Evolutionary conservation across 1,139 yeast genomes (phyloP), one percentile per base, ranked within the genome.

Genomic region (Trichomonascaceae sp.): DNA sequence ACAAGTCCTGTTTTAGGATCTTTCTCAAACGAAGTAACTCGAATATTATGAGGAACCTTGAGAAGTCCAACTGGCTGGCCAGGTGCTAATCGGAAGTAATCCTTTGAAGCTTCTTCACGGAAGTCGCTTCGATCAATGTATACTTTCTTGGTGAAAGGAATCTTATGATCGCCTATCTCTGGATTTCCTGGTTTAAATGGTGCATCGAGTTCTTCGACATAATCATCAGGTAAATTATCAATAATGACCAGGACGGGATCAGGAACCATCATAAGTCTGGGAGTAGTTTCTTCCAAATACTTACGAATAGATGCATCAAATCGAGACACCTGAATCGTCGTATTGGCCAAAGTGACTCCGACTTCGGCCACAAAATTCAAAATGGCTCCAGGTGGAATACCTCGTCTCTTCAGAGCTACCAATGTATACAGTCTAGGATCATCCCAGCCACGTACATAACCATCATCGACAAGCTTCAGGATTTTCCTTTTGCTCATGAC

Each of bases 361-460:
- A 95, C 80, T 49, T 96, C 95, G 68, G 91, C 89, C 66, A 95
- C 87, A 70, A 95, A 95, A 44, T 90, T 81, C 65, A 95, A 78
- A 68, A 95, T 88, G 24, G 98, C 97, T 41, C 98, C 98, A n/a
- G 99, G 99, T 60, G 99, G 99, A 8, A 95, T 85, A 74, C 99
- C 99, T 70, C 99, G 87, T 72, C 99, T 87, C 68, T 89, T 86
- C 57, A 95, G 84, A 48, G 95, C 96, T 65, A 90, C 99, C 62
- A 95, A 79, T 8, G 99, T 95, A 71, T 84, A 93, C 66, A 95
- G 78, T 67, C 99, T 82, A 63, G 99, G 99, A 73, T 95, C 99
- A 72, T 95, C 95, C 99, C 99, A 95, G 47, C 89, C 97, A 70
- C 96, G 83, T 38, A 95, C 99, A 63, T 79, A 75, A 5, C 80